These are phyloP conservation scores for Spergularia marina DNA, from an alignment of 148 eudicot species.

Conservation along the genomic window DNA sequence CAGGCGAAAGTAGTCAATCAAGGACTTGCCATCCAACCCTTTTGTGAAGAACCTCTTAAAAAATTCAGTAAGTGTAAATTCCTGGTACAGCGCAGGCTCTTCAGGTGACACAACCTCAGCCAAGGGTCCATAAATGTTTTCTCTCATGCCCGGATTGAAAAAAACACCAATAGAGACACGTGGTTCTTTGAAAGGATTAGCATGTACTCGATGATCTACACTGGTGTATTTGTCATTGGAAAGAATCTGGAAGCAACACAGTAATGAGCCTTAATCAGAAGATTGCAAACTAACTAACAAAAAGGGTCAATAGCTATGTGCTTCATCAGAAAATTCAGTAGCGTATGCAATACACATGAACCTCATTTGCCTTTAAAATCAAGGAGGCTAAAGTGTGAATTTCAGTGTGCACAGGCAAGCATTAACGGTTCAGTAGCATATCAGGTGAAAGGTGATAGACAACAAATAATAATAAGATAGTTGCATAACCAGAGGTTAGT, in stretches of 20 bases:
- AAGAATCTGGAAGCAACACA: slow-evolving; percentile 42
- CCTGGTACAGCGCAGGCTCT: slow-evolving; percentile 47
- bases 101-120: slow-evolving; percentile 46
- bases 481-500: neutral
- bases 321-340: neutral
- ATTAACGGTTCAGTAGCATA: neutral
- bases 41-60: slow-evolving; percentile 50
- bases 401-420: neutral
- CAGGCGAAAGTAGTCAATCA: slow-evolving; percentile 37
- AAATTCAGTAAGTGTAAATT: slow-evolving; percentile 38
- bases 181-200: slow-evolving; percentile 38
- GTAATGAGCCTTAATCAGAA: neutral
- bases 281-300: neutral
- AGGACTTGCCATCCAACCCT: slow-evolving; percentile 51
- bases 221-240: slow-evolving; percentile 65
- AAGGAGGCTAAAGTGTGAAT: too few relatives aligned
- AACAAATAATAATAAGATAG: neutral
- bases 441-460: neutral
- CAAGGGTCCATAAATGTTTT: slow-evolving; percentile 50
- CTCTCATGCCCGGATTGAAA: slow-evolving; percentile 45
- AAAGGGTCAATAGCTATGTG: too few relatives aligned
- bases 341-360: neutral
- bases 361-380: too few relatives aligned
- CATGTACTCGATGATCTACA: slow-evolving; percentile 61
- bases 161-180: slow-evolving; percentile 55